Conservation (phyloP, 228 moss, liverwort and hornwort genomes). For the Sphagnum magellanicum region DNA sequence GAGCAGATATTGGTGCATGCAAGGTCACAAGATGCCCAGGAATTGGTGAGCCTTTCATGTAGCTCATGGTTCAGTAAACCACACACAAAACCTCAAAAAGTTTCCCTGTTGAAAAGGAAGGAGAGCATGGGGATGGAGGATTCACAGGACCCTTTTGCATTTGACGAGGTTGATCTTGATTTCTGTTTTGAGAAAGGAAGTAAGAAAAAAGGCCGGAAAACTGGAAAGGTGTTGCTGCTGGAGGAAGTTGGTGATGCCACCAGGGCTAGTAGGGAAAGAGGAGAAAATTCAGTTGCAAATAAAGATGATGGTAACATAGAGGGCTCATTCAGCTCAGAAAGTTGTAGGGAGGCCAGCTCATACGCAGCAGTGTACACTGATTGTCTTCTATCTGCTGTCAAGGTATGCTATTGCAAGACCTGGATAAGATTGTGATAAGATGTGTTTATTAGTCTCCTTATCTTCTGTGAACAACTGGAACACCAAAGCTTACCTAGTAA, state of each 20-base stretch:
- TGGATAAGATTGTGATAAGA: background rate
- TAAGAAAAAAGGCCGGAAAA: conserved; percentile 60
- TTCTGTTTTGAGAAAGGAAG: conserved; percentile 26
- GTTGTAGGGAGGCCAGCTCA: conserved; percentile 45
- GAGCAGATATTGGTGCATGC: conserved; percentile 24
- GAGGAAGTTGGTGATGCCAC: conserved; percentile 41
- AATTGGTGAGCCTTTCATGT: conserved; percentile 45
- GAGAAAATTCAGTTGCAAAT: conserved; percentile 1
- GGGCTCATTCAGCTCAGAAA: conserved; percentile 21
- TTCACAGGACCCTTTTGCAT: conserved; percentile 82
- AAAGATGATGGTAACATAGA: conserved; percentile 7
- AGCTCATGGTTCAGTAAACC: conserved; percentile 35
- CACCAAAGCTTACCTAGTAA: background rate
- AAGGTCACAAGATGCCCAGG: conserved; percentile 21
- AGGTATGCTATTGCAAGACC: conserved; percentile 28
- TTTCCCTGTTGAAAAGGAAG: conserved; percentile 42
- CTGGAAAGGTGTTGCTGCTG: conserved; percentile 22
- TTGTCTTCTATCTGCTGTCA: conserved; percentile 90
- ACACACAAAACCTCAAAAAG: conserved; percentile 30
- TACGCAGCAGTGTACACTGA: conserved; percentile 51
- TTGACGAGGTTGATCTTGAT: conserved; percentile 69
- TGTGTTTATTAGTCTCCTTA: background rate
- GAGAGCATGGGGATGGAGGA: conserved; percentile 43
- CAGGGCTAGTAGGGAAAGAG: conserved; percentile 37
- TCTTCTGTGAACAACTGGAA: background rate